phyloP scores from a whole-genome alignment of 2,329 filamentous ascomycete genomes.

The Trichoderma sp. region DNA sequence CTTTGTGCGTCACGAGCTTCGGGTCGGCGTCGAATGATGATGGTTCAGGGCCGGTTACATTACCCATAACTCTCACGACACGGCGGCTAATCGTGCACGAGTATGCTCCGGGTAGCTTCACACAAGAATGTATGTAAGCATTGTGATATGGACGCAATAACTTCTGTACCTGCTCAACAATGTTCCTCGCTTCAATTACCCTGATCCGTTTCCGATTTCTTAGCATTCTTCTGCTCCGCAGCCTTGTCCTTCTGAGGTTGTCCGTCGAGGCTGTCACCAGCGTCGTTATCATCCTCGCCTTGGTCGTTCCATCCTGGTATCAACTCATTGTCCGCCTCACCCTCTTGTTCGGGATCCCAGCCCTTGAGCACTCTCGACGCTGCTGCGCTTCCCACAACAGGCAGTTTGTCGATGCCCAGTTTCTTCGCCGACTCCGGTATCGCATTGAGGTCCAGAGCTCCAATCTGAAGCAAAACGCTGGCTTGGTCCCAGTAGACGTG shows the following conservation, averaged over 20 bases:
- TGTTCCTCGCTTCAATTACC: not conserved
- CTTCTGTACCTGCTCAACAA: not conserved
- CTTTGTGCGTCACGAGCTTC: not conserved
- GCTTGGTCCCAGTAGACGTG: constrained; percentile 68
- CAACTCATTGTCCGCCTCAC: constrained; percentile 49
- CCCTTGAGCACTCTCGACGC: constrained; percentile 43
- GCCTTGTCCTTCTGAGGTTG: not conserved
- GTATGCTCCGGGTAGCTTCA: not conserved
- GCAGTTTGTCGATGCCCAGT: constrained; percentile 43
- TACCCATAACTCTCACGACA: not conserved
- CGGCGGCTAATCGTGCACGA: constrained; percentile 3
- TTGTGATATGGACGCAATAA: no score
- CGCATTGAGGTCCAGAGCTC: constrained; percentile 51
- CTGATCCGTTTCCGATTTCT: not conserved
- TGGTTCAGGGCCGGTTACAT: not conserved
- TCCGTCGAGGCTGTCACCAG: not conserved
- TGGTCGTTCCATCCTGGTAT: constrained; percentile 43
- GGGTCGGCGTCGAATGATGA: constrained; percentile 2
- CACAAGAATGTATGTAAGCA: not conserved
- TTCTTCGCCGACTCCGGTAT: constrained; percentile 42
- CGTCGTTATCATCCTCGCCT: not conserved
- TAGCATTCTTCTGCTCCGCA: not conserved
- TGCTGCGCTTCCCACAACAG: constrained; percentile 46
- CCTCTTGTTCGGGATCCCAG: constrained; percentile 43
- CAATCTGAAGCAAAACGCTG: constrained; percentile 61